Conservation (phyloP, 352 stramenopile species). For the Elongisporangium anandrum region DNA sequence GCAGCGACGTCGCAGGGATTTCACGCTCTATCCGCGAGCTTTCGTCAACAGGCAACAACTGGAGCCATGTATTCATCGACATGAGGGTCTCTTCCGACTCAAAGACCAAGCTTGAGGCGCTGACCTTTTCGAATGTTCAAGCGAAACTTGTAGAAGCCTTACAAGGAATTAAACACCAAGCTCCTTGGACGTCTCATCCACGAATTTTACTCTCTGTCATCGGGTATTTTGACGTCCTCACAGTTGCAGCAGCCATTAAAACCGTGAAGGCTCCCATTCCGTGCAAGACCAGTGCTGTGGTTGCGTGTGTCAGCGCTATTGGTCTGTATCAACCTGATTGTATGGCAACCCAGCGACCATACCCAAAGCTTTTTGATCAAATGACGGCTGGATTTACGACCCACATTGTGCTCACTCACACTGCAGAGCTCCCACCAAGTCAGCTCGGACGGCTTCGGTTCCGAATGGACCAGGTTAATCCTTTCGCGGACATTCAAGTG, state of each 20-base stretch:
- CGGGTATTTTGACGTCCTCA: conserved; percentile 58
- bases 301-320: conserved; percentile 43
- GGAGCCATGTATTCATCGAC: conserved; percentile 35
- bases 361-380: conserved; percentile 71
- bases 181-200: conserved; percentile 15
- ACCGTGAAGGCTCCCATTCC: conserved; percentile 8
- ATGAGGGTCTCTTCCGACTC: conserved; percentile 15
- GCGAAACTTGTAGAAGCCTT: conserved; percentile 15
- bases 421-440: conserved; percentile 26
- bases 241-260: conserved; percentile 38
- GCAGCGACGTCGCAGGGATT: conserved; percentile 39
- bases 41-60: conserved; percentile 36
- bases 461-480: conserved; percentile 59
- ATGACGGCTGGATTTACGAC: conserved; percentile 57
- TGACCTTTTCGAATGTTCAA: conserved; percentile 15
- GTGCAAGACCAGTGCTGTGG: conserved; percentile 43
- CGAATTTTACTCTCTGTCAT: conserved; percentile 48
- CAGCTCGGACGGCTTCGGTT: conserved; percentile 52
- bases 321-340: conserved; percentile 55
- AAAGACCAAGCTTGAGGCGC: conserved; percentile 22
- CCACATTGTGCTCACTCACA: conserved; percentile 57
- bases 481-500: conserved; percentile 68
- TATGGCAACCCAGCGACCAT: conserved; percentile 23
- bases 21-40: conserved; percentile 40
- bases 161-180: conserved; percentile 17